Percentiles rank a stretch among this genome's conserved stretches.
Conservation (phyloP, 2,329 filamentous ascomycete genomes). For the Cordyceps cateniannulata region DNA sequence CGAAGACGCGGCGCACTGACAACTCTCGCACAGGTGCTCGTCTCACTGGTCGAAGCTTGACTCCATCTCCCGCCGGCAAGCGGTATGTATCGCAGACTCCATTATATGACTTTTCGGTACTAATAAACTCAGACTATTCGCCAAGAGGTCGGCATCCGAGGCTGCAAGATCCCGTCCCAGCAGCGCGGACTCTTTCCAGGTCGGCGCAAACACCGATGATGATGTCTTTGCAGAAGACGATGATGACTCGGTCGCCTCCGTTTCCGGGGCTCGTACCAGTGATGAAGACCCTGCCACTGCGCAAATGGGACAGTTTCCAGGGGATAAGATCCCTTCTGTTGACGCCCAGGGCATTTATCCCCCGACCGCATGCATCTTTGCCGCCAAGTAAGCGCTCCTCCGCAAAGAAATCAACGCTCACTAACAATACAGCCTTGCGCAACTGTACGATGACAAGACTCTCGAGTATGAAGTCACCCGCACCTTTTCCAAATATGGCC, state of each 20-base stretch:
- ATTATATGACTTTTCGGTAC: background rate
- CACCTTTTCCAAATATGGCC: constrained; percentile 47
- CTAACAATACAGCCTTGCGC: constrained; percentile 39
- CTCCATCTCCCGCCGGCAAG: constrained; percentile 12
- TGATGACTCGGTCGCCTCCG: background rate
- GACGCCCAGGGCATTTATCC: constrained; percentile 44
- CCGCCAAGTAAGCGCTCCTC: constrained; percentile 53
- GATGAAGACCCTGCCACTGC: background rate
- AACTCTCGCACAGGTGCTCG: constrained; percentile 6
- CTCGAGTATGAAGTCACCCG: constrained; percentile 47
- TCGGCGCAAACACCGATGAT: constrained; percentile 12
- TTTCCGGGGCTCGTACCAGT: background rate
- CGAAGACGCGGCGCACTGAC: background rate
- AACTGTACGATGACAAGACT: constrained; percentile 40
- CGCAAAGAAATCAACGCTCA: background rate
- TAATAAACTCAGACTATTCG: background rate
- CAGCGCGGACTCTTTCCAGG: constrained; percentile 11
- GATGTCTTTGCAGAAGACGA: constrained; percentile 13
- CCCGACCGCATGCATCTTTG: constrained; percentile 54
- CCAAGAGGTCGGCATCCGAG: constrained; percentile 8
- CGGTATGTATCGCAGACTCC: background rate
- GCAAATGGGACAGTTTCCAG: background rate
- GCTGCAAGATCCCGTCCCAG: constrained; percentile 6
- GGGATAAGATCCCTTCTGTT: background rate
- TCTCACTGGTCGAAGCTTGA: constrained; percentile 9